These are phyloP conservation scores for Polyporus tsugae DNA, from an alignment of 1,284 basidiomycete genomes.

Conservation along the genomic window DNA sequence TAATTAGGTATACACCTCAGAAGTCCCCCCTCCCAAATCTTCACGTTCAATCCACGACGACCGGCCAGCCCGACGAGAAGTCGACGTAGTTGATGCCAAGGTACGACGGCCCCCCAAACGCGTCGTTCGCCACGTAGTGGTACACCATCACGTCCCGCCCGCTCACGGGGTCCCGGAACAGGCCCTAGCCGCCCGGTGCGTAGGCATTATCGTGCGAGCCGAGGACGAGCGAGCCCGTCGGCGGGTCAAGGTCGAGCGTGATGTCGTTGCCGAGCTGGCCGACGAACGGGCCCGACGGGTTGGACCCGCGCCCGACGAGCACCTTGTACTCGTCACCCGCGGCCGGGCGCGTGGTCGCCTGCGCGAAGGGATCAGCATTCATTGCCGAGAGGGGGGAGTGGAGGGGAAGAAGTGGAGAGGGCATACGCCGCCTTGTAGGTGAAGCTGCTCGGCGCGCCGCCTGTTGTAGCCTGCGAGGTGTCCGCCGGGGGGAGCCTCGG, in stretches of 20 bases:
- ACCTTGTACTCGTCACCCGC: slow-evolving; percentile 40
- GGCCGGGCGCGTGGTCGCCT: slow-evolving; percentile 32
- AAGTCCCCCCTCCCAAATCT: too few species aligned
- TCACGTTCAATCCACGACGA: slow-evolving; percentile 7
- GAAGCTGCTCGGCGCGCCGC: slow-evolving; percentile 6
- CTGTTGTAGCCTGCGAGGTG: slow-evolving; percentile 10
- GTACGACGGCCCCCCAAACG: slow-evolving; percentile 19
- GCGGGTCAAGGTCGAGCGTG: slow-evolving; percentile 31
- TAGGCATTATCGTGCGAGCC: slow-evolving; percentile 45
- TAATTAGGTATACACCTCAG: too few species aligned
- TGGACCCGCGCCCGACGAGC: slow-evolving; percentile 41
- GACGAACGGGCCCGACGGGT: slow-evolving; percentile 40
- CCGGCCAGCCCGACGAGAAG: slow-evolving; percentile 22
- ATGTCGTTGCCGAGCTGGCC: slow-evolving; percentile 35
- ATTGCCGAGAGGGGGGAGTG: not conserved
- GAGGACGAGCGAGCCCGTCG: slow-evolving; percentile 41
- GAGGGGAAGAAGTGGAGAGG: not conserved
- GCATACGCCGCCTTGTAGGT: slow-evolving; percentile 14
- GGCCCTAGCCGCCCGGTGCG: slow-evolving; percentile 42
- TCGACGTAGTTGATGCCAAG: slow-evolving; percentile 20
- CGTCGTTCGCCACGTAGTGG: slow-evolving; percentile 28
- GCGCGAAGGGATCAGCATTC: not conserved
- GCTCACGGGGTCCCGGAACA: slow-evolving; percentile 26
- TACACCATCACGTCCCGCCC: slow-evolving; percentile 28
- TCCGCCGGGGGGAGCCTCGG: slow-evolving; percentile 5